Evolutionary conservation across 2,329 filamentous ascomycete species (phyloP).

Genomic region (Trematosphaeria pertusa): DNA sequence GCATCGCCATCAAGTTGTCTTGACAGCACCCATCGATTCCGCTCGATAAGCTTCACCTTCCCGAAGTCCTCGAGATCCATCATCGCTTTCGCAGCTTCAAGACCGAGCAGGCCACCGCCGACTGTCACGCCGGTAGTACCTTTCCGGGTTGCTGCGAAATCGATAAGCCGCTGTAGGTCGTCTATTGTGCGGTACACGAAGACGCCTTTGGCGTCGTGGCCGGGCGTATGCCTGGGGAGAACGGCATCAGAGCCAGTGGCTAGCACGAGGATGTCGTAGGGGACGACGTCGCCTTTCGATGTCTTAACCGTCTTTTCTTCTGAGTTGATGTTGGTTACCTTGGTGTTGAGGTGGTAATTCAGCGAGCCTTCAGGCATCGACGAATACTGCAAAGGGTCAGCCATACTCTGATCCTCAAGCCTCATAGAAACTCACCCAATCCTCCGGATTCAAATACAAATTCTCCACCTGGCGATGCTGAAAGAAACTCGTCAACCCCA

Average conservation of each 20-base stretch:
- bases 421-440: constrained; percentile 67
- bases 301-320: constrained; percentile 72
- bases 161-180: constrained; percentile 78
- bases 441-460: constrained; percentile 82
- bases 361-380: constrained; percentile 71
- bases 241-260: constrained; percentile 88
- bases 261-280: constrained; percentile 82
- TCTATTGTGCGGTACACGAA: constrained; percentile 90
- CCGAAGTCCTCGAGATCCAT: constrained; percentile 79
- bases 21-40: constrained; percentile 82
- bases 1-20: constrained; percentile 84
- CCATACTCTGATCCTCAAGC: background rate
- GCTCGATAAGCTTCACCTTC: constrained; percentile 79
- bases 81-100: constrained; percentile 93
- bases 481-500: constrained; percentile 89
- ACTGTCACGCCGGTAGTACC: constrained; percentile 78
- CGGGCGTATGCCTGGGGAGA: constrained; percentile 74
- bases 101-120: constrained; percentile 81
- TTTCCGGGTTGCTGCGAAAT: constrained; percentile 70
- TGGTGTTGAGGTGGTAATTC: constrained; percentile 77
- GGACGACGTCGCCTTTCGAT: constrained; percentile 70
- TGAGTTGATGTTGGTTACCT: constrained; percentile 72
- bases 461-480: constrained; percentile 84
- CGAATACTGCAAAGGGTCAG: constrained; percentile 62
- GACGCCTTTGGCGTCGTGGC: constrained; percentile 79